Evolutionary conservation across 1,284 basidiomycete species (phyloP), one percentile per base, ranked within the genome.

Genomic region (Heimioporus retisporus): DNA sequence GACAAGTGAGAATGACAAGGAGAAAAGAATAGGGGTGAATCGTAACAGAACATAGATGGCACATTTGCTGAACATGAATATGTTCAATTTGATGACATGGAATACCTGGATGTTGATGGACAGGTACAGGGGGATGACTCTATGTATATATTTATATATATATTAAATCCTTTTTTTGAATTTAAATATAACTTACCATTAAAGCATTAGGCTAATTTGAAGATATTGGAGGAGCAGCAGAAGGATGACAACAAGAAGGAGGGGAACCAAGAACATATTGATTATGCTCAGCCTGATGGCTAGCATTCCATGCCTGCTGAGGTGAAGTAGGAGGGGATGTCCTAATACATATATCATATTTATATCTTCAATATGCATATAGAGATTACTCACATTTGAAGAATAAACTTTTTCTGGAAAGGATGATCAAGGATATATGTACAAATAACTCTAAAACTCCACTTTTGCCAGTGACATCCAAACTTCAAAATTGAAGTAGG

Each of bases 231-330:
- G 7, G 50, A 18, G n/a, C 4, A 16, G 40, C 23, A 19, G 8
- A 6, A 19, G 59, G 59, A 28, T 43, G 42, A 43, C 6, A 18
- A 44, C 18, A 13, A 35, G 50, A 60, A 19, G 59, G 53, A n/a
- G 60, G 53, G 35, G 60, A 61, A 14, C 28, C 54, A 46, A 61
- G 53, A 4, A 31, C 16, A 35, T 16, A 19, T 55, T 61, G 60
- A 46, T 48, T 21, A 61, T 23, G 21, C 25, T 61, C 54, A 56
- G 54, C n/a, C n/a, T 55, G 28, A 23, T 21, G 28, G 21, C 13
- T 16, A 35, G 44, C 16, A 40, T 18, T 13, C 44, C n/a, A 42
- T 21, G 54, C 54, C 44, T 6, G 15, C 19, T 61, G 60, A 19
- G 60, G 28, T 21, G 54, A 61, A 18, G 60, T 56, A 1, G 60